phyloP scores from a whole-genome alignment of 2,329 filamentous ascomycete genomes.

The Cercospora sp. region DNA sequence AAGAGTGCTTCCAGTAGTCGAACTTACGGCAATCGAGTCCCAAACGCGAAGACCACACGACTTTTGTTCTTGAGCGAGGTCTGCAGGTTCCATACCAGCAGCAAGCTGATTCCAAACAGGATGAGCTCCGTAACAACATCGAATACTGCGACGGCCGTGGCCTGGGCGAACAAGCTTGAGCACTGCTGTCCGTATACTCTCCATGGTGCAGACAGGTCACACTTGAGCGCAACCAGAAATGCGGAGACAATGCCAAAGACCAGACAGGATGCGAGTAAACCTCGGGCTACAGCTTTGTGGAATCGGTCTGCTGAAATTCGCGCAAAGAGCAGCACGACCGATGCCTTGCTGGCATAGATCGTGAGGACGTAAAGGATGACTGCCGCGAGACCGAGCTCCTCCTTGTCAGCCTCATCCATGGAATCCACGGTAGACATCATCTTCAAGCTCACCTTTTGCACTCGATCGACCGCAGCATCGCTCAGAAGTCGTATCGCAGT shows the following conservation, averaged over 20 bases:
- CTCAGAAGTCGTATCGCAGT: constrained; percentile 35
- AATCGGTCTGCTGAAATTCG: constrained; percentile 47
- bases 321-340: constrained; percentile 46
- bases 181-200: constrained; percentile 27
- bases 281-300: constrained; percentile 42
- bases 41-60: constrained; percentile 45
- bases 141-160: constrained; percentile 43
- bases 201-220: constrained; percentile 44
- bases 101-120: constrained; percentile 42
- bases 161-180: constrained; percentile 33
- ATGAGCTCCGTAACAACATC: constrained; percentile 45
- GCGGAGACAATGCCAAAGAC: constrained; percentile 44
- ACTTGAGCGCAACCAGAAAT: constrained; percentile 45
- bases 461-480: constrained; percentile 21
- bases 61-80: constrained; percentile 43
- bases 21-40: constrained; percentile 44
- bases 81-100: constrained; percentile 44
- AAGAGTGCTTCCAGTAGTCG: not conserved
- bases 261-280: constrained; percentile 41
- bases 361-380: constrained; percentile 48
- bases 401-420: not conserved
- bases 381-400: constrained; percentile 41
- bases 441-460: constrained; percentile 41
- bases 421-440: not conserved
- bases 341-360: constrained; percentile 48